Base-by-base conservation (phyloP, 2,329 filamentous ascomycete genomes). In the Fonsecaea pedrosoi region DNA sequence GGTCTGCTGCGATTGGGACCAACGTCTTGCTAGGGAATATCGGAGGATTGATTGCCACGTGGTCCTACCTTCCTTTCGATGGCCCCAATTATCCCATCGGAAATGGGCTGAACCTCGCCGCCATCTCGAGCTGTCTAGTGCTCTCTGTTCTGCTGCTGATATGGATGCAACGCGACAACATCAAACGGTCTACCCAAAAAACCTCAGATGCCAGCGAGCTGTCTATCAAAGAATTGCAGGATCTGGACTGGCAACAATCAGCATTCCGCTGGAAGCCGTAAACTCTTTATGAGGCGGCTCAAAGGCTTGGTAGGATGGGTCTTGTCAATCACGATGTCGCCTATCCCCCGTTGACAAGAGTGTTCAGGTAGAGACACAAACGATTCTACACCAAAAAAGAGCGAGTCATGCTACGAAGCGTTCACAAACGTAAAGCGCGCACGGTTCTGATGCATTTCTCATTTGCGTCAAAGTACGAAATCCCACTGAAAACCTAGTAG, bases 11-110 rank as follows among this genome's bases (percentile, higher is more conserved):
- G 3, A 90, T 91, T 50, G 89, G 86, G 8, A 85, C 84, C 0
- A 87, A 87, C 60, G 87, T 92, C 73, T 91, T 92, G 89, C 79
- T 90, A 25, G 90, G 89, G 35, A 92, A 91, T 63, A 75, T 92
- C n/a, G 90, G 90, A 1, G 90, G 89, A 0, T 75, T 91, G 38
- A 83, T 90, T 65, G 84, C 85, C 0, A 89, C 87, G 0, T 91
- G 88, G 88, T 83, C 82, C 1, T 90, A 89, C 77, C 72, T 91
- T n/a, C 83, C 84, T 0, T 85, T 79, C 70, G 89, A 92, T 73
- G 85, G 73, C 0, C 90, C 90, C 0, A 77, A 91, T 65, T 92
- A 87, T 73, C 87, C 81, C 66, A 90, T 91, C 64, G 90, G 90
- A 0, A 92, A 92, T 73, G 89, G 89, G 0, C 75, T 92, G 37